These are phyloP conservation scores for Stagonosporopsis rhizophila DNA, from an alignment of 2,329 filamentous ascomycete genomes.

Conservation along the genomic window DNA sequence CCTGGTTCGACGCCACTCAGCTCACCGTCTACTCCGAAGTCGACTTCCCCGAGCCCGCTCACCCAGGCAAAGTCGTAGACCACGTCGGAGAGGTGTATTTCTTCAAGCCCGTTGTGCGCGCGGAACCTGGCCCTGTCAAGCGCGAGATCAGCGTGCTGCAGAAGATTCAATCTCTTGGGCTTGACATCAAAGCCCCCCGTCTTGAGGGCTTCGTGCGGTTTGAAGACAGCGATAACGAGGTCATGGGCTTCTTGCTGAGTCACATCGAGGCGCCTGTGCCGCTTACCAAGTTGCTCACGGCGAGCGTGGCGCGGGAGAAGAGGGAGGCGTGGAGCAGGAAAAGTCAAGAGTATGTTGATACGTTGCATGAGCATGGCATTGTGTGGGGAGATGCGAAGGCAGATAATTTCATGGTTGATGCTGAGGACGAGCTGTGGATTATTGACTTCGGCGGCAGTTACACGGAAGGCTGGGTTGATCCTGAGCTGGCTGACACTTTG, in stretches of 20 bases:
- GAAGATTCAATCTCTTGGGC: conserved; percentile 14
- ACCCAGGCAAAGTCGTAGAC: conserved; percentile 23
- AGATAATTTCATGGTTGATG: conserved; percentile 51
- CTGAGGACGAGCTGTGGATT: conserved; percentile 47
- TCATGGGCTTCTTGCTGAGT: conserved; percentile 23
- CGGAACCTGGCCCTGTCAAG: conserved; percentile 22
- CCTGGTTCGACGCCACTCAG: conserved; percentile 25
- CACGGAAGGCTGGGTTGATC: conserved; percentile 52
- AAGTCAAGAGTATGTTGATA: conserved; percentile 18
- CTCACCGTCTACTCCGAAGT: conserved; percentile 27
- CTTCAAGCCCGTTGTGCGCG: conserved; percentile 27
- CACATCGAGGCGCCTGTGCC: conserved; percentile 21
- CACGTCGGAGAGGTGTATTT: conserved; percentile 15
- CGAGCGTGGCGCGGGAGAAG: conserved; percentile 15
- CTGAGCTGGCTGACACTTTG: conserved; percentile 46
- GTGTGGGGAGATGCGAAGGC: conserved; percentile 41
- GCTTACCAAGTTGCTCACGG: conserved; percentile 21
- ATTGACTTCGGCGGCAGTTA: conserved; percentile 53
- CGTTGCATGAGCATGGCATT: conserved; percentile 23
- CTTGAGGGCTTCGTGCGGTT: conserved; percentile 21
- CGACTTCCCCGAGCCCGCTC: conserved; percentile 25
- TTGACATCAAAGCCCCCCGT: conserved; percentile 22
- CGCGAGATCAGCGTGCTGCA: conserved; percentile 27
- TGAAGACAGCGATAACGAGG: conserved; percentile 20
- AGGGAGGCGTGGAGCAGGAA: conserved; percentile 22